Conservation (phyloP, 1,284 basidiomycete genomes). For the Pascua sp. region DNA sequence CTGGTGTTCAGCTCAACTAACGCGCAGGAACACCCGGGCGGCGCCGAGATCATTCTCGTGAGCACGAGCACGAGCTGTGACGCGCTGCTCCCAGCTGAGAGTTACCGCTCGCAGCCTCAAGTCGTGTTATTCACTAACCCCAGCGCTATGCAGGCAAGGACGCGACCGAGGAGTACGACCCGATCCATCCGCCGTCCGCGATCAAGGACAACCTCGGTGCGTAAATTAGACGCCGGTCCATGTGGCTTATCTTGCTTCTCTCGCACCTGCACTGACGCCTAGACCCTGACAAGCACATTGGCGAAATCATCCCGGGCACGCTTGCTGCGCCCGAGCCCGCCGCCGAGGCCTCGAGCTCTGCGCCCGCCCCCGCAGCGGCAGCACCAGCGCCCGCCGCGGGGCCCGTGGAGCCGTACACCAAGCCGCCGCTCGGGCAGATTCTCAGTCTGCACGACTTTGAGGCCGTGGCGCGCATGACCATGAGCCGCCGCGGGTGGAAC, state of each 20-base stretch:
- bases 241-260: slow-evolving; percentile 1
- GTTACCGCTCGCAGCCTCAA: too few relatives aligned
- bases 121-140: too few relatives aligned
- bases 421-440: slow-evolving; percentile 69
- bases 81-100: too few relatives aligned
- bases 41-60: slow-evolving; percentile 59
- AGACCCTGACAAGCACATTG: slow-evolving; percentile 52
- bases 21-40: slow-evolving; percentile 61
- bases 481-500: slow-evolving; percentile 80
- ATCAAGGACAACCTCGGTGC: slow-evolving; percentile 75
- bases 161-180: slow-evolving; percentile 75
- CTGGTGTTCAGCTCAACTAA: not conserved
- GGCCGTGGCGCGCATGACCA: slow-evolving; percentile 68
- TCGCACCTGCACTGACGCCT: not conserved
- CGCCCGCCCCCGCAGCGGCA: slow-evolving; percentile 45
- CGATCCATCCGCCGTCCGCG: slow-evolving; percentile 82
- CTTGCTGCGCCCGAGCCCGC: slow-evolving; percentile 25
- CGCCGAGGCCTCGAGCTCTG: slow-evolving; percentile 18
- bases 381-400: slow-evolving; percentile 1
- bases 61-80: too few relatives aligned
- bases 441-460: slow-evolving; percentile 90
- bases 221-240: not conserved
- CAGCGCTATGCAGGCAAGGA: slow-evolving; percentile 70
- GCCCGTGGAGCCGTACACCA: slow-evolving; percentile 37
- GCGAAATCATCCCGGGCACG: slow-evolving; percentile 63